These are phyloP conservation scores for Chlamydomonas applanata DNA, from an alignment of 139 green algal species.

Conservation along the genomic window DNA sequence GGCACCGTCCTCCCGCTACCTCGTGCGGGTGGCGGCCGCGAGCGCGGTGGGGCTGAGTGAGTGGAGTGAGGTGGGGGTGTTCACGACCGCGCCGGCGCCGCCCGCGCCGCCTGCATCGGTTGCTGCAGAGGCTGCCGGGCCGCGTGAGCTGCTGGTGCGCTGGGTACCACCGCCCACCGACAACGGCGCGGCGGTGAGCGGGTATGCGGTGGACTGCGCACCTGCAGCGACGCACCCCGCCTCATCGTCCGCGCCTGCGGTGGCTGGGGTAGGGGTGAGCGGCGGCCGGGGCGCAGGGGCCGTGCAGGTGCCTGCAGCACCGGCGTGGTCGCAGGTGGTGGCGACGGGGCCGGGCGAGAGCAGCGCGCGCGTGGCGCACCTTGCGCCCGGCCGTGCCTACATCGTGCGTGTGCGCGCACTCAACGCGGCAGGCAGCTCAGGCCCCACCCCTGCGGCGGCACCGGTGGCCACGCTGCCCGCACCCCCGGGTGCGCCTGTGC, in stretches of 20 bases:
- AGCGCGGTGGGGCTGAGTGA: conserved; percentile 46
- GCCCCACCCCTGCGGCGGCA: conserved; percentile 28
- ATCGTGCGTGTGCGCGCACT: conserved; percentile 40
- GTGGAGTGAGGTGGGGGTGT: conserved; percentile 36
- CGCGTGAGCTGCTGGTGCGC: conserved; percentile 17
- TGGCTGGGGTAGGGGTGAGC: neutral
- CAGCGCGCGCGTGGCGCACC: conserved; percentile 8
- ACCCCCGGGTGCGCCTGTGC: conserved; percentile 38
- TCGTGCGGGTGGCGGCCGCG: conserved; percentile 43
- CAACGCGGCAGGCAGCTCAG: conserved; percentile 46
- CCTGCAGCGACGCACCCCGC: neutral
- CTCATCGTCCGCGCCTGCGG: neutral
- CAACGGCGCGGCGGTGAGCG: conserved; percentile 41
- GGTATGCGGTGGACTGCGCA: conserved; percentile 57
- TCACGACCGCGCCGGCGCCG: conserved; percentile 28
- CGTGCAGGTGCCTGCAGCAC: neutral
- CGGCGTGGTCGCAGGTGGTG: conserved; percentile 9
- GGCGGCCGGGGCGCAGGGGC: neutral
- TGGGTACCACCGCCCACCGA: conserved; percentile 47
- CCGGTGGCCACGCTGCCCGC: conserved; percentile 35
- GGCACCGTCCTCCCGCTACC: conserved; percentile 49
- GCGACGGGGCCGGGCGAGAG: conserved; percentile 15
- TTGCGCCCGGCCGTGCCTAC: conserved; percentile 47
- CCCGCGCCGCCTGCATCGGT: conserved; percentile 16
- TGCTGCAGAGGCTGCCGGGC: conserved; percentile 8